Percentiles rank a stretch among this genome's conserved stretches.
These are phyloP conservation scores for Taiwanofungus camphoratus DNA, from an alignment of 1,284 basidiomycete genomes.

Conservation along the genomic window DNA sequence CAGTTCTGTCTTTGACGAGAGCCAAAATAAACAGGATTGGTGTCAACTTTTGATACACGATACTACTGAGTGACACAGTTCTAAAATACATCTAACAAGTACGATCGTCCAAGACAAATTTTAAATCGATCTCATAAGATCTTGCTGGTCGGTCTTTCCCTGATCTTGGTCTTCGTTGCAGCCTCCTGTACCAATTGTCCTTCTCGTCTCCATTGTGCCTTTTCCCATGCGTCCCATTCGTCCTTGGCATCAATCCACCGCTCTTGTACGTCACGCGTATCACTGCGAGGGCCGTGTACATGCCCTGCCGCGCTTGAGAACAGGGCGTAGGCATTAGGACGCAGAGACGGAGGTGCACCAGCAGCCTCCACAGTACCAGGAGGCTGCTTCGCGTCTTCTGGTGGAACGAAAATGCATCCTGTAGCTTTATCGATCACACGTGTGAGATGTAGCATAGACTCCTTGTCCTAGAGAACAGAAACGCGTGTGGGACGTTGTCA, in stretches of 20 bases:
- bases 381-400: constrained; percentile 42
- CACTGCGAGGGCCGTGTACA: constrained; percentile 47
- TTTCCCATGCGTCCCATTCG: constrained; percentile 76
- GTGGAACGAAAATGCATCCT: constrained; percentile 81
- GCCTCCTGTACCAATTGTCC: constrained; percentile 37
- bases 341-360: constrained; percentile 37
- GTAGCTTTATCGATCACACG: constrained; percentile 83
- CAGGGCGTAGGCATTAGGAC: constrained; percentile 61
- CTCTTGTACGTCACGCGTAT: constrained; percentile 82
- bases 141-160: too few species aligned
- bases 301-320: constrained; percentile 62
- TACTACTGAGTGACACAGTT: too few species aligned
- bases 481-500: background rate
- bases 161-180: constrained; percentile 25
- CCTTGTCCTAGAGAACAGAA: constrained; percentile 62
- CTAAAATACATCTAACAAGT: too few species aligned
- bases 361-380: constrained; percentile 43
- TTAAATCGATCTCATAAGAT: too few species aligned
- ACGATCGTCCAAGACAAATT: too few species aligned
- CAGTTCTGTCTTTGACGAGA: too few species aligned
- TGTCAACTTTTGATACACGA: too few species aligned
- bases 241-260: constrained; percentile 80
- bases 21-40: too few species aligned
- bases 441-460: constrained; percentile 86
- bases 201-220: constrained; percentile 62